A percentile compares a stretch with the other conserved stretches of the same genome.
Conservation (phyloP, 257 asterid species). For the Lithospermum erythrorhizon region DNA sequence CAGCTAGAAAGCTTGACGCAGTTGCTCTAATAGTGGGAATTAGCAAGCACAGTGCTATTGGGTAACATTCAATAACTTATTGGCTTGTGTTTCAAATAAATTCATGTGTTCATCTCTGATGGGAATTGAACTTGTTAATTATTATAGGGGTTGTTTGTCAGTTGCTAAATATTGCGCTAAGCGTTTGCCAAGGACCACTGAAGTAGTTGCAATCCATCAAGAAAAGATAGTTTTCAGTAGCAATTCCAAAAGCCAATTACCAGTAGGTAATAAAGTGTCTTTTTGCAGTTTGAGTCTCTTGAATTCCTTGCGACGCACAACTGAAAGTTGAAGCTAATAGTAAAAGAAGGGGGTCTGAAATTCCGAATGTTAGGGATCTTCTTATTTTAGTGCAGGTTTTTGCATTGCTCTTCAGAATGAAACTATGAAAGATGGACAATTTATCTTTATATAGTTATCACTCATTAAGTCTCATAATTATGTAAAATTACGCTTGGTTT, state of each 20-base stretch:
- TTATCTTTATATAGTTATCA: no score
- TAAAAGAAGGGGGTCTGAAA: no score
- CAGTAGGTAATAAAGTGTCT: slow-evolving; percentile 5
- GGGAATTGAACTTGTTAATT: neutral
- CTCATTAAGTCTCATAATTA: neutral
- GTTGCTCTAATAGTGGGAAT: slow-evolving; percentile 70
- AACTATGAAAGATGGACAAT: neutral
- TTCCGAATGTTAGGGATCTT: slow-evolving; percentile 20
- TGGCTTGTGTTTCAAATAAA: no score
- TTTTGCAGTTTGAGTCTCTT: no score
- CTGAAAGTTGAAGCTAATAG: no score
- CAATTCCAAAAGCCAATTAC: slow-evolving; percentile 22
- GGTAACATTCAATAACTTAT: slow-evolving; percentile 26
- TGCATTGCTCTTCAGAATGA: neutral
- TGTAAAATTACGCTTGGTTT: slow-evolving; percentile 3
- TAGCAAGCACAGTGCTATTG: slow-evolving; percentile 37
- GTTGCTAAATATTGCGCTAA: slow-evolving; percentile 75
- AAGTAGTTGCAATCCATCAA: slow-evolving; percentile 64
- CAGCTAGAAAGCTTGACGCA: slow-evolving; percentile 53
- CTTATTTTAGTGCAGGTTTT: slow-evolving; percentile 1
- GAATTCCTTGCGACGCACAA: no score
- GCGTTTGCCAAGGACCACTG: slow-evolving; percentile 47
- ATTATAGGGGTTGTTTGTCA: slow-evolving; percentile 56
- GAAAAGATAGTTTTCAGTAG: slow-evolving; percentile 65
- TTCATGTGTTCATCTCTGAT: no score